Evolutionary conservation across 2,329 filamentous ascomycete species (phyloP).

Genomic region (Alternaria gaisen): DNA sequence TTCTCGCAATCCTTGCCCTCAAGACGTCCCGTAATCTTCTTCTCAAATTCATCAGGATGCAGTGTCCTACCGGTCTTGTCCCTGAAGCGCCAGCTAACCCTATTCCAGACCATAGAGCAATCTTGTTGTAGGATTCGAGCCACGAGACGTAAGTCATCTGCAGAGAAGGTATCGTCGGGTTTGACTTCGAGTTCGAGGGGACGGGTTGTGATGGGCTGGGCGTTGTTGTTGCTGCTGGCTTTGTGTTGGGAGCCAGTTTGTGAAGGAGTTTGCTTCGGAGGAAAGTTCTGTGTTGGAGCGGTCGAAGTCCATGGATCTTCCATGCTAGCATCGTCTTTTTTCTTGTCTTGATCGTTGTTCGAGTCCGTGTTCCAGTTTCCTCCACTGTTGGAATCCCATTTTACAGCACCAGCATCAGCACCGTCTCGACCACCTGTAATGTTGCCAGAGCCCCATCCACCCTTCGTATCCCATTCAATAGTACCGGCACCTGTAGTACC

Average conservation of each 20-base stretch:
- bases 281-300: slow-evolving; percentile 6
- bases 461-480: too few species aligned
- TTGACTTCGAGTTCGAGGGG: slow-evolving; percentile 30
- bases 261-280: slow-evolving; percentile 11
- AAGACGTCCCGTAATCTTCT: slow-evolving; percentile 50
- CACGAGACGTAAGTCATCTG: slow-evolving; percentile 52
- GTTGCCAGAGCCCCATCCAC: too few species aligned
- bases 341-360: not conserved
- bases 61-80: slow-evolving; percentile 60
- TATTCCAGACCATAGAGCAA: slow-evolving; percentile 56
- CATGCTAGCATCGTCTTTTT: not conserved
- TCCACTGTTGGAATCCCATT: too few species aligned
- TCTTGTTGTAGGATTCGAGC: slow-evolving; percentile 56
- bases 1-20: slow-evolving; percentile 13
- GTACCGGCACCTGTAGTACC: rapidly evolving
- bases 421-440: rapidly evolving
- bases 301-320: not conserved
- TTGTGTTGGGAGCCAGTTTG: slow-evolving; percentile 5
- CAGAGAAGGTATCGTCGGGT: slow-evolving; percentile 40
- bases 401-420: rapidly evolving
- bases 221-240: not conserved
- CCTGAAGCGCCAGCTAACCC: slow-evolving; percentile 58
- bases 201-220: not conserved
- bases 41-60: slow-evolving; percentile 54
- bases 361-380: too few species aligned